Conservation (phyloP, 2,329 filamentous ascomycete species). For the Grosmannia clavigera region DNA sequence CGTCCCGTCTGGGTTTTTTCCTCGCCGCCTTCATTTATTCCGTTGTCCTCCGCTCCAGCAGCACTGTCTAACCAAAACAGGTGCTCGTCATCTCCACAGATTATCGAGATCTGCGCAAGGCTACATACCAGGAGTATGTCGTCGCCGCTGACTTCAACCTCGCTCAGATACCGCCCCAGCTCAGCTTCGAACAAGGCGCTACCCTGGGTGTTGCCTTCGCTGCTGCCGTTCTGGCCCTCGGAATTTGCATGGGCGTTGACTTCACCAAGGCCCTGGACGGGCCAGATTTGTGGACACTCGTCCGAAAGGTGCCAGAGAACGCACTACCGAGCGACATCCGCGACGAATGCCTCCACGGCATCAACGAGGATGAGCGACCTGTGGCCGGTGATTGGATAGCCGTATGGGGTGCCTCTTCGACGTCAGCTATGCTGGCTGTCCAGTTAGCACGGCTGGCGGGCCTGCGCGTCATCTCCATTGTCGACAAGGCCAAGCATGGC, state of each 20-base stretch:
- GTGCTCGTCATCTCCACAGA: conserved; percentile 59
- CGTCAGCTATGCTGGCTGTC: conserved; percentile 52
- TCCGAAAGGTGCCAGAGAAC: conserved; percentile 32
- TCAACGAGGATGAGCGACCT: conserved; percentile 38
- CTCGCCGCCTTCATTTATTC: not conserved
- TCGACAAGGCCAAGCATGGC: conserved; percentile 56
- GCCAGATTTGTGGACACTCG: conserved; percentile 43
- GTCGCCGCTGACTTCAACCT: conserved; percentile 53
- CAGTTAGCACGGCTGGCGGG: conserved; percentile 58
- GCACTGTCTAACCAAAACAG: conserved; percentile 15
- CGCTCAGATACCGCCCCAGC: conserved; percentile 43
- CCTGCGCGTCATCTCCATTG: conserved; percentile 51
- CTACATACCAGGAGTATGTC: conserved; percentile 58
- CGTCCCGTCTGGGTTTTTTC: not conserved
- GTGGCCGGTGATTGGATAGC: conserved; percentile 54
- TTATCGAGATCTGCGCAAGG: conserved; percentile 60
- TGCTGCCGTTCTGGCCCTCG: conserved; percentile 52
- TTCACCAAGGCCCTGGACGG: conserved; percentile 41
- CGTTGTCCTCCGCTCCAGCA: not conserved
- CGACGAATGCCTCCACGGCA: conserved; percentile 47
- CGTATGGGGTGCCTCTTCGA: conserved; percentile 65
- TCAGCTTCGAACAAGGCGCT: conserved; percentile 43
- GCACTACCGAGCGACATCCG: conserved; percentile 48
- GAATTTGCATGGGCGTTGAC: conserved; percentile 57
- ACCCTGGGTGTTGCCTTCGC: conserved; percentile 61